Percentiles rank a stretch among this genome's conserved stretches.
Evolutionary conservation across 306 rosid genomes (phyloP).

Genomic region (Chamaecrista fasciculata): DNA sequence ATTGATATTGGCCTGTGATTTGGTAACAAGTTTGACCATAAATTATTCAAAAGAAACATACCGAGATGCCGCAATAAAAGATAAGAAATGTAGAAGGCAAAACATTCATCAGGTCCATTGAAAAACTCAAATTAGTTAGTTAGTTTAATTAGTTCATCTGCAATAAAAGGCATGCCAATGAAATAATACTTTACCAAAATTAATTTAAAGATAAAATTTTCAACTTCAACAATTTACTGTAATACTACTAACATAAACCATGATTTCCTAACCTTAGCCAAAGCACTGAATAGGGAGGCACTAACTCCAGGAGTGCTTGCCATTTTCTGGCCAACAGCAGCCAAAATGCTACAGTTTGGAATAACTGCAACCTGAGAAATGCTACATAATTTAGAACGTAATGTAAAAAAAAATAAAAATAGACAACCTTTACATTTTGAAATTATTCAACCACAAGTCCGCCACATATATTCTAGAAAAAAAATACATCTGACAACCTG

Average conservation of each 20-base stretch:
- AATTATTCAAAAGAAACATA: conserved; percentile 13
- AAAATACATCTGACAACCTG: background rate
- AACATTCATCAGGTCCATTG: background rate
- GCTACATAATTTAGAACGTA: conserved; percentile 23
- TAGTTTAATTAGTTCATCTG: conserved; percentile 1
- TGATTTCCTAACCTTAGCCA: conserved; percentile 77
- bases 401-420: conserved; percentile 14
- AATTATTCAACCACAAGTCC: background rate
- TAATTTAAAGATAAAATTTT: background rate
- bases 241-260: conserved; percentile 17
- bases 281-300: conserved; percentile 92
- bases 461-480: background rate
- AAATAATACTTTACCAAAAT: background rate
- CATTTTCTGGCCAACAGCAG: conserved; percentile 98
- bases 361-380: conserved; percentile 77
- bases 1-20: conserved; percentile 83
- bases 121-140: background rate
- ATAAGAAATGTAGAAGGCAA: background rate
- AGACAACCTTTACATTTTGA: conserved; percentile 16
- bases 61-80: conserved; percentile 16
- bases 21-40: conserved; percentile 27
- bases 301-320: conserved; percentile 99
- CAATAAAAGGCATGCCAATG: background rate
- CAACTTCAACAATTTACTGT: conserved; percentile 1
- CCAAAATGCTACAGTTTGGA: conserved; percentile 95